Evolutionary conservation across 139 green algal species (phyloP), one percentile per base, ranked within the genome.

Genomic region (Haematococcus lacustris): DNA sequence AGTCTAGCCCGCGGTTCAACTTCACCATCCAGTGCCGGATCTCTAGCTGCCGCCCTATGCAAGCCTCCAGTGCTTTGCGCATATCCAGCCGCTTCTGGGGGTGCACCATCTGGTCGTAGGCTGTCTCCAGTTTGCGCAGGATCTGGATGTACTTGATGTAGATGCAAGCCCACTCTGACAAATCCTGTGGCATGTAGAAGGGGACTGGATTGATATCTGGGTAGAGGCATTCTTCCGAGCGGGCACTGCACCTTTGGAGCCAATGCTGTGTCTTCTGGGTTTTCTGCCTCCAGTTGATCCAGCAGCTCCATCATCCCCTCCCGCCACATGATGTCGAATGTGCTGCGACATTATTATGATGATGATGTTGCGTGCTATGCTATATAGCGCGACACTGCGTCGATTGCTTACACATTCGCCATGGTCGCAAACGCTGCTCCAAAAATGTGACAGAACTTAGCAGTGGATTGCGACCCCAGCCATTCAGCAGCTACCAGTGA

Each of bases 141-240:
- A 93, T 90, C 74, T 93, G 86, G 50, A 97, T 76, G 73, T 97
- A 97, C 41, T 80, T 83, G 40, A 97, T 89, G 81, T 97, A 97
- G n/a, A 94, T 88, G n/a, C 80, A 85, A 0, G 88, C 78, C 86
- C 87, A 96, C 50, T 93, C 90, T 0, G 78, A 78, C 38, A 95
- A 73, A n/a, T 92, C 87, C 83, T 92, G 80, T 38, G 68, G n/a
- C n/a, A n/a, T n/a, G n/a, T n/a, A n/a, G n/a, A n/a, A n/a, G n/a
- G n/a, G n/a, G n/a, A n/a, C n/a, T n/a, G n/a, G n/a, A n/a, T n/a
- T n/a, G n/a, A n/a, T n/a, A n/a, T n/a, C n/a, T n/a, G n/a, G n/a
- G n/a, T n/a, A n/a, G n/a, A n/a, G n/a, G n/a, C n/a, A n/a, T n/a
- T n/a, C n/a, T n/a, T n/a, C n/a, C n/a, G n/a, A n/a, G n/a, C n/a